Conservation (phyloP, 139 green algal genomes). For the Tetradesmus obliquus region DNA sequence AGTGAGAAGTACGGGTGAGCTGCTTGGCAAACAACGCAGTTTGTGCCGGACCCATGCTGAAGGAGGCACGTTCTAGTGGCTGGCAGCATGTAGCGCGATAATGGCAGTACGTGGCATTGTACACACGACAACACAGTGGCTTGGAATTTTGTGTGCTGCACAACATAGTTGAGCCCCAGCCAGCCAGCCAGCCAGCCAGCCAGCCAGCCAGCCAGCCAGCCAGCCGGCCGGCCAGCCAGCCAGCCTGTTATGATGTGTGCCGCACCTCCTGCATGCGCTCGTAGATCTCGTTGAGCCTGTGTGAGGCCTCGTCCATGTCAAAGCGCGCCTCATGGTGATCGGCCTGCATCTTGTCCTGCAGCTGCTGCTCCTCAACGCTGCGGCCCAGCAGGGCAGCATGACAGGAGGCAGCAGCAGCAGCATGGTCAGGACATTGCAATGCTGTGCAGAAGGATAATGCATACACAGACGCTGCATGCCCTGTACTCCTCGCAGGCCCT, state of each 20-base stretch:
- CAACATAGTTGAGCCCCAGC: no score
- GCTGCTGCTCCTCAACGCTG: constrained; percentile 43
- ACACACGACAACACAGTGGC: not conserved
- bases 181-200: not conserved
- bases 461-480: not conserved
- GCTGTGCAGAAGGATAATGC: not conserved
- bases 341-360: constrained; percentile 41
- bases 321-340: constrained; percentile 44
- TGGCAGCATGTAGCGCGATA: not conserved
- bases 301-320: constrained; percentile 54
- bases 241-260: not conserved
- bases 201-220: not conserved
- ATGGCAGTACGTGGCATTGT: not conserved
- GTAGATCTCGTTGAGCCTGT: constrained; percentile 93
- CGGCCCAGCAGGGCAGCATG: not conserved
- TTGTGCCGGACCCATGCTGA: no score
- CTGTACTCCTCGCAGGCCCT: not conserved
- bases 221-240: not conserved
- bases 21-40: not conserved
- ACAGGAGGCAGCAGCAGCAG: not conserved
- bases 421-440: not conserved
- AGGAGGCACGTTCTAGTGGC: no score
- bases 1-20: not conserved
- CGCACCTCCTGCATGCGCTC: constrained; percentile 81
- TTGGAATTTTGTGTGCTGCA: no score